Evolutionary conservation across 345 rosid genomes (phyloP).

Genomic region (Acer campestre): DNA sequence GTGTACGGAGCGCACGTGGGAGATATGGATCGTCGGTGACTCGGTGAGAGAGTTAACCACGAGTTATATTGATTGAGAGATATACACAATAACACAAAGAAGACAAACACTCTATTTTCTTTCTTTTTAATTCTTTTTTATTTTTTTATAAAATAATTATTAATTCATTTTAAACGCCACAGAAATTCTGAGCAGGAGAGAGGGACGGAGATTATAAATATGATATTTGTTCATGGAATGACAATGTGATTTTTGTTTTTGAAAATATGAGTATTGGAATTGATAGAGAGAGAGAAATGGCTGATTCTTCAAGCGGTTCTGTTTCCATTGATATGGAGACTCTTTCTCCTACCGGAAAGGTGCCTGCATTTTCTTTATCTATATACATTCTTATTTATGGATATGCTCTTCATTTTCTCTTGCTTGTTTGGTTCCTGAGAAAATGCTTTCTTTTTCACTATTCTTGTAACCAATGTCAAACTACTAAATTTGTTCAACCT

Average conservation of each 20-base stretch:
- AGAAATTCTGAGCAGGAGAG: slow-evolving; percentile 23
- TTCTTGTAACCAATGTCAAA: too few relatives aligned
- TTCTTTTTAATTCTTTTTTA: background rate
- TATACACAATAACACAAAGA: background rate
- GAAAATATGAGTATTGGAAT: slow-evolving; percentile 25
- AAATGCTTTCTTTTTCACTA: slow-evolving; percentile 15
- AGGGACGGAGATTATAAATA: slow-evolving; percentile 4
- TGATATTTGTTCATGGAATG: slow-evolving; percentile 9
- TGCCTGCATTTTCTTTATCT: slow-evolving; percentile 33
- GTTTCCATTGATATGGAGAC: slow-evolving; percentile 86
- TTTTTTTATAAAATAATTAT: too few relatives aligned
- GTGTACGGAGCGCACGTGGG: slow-evolving; percentile 43
- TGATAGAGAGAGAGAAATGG: slow-evolving; percentile 45
- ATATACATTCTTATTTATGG: background rate
- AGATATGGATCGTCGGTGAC: slow-evolving; percentile 77
- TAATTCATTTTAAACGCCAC: slow-evolving; percentile 12
- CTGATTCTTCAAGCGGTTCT: slow-evolving; percentile 90
- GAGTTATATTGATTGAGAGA: slow-evolving; percentile 19
- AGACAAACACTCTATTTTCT: too few relatives aligned
- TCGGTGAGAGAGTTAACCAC: slow-evolving; percentile 46
- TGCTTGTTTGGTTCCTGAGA: slow-evolving; percentile 34
- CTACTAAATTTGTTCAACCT: too few relatives aligned
- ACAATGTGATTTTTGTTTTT: slow-evolving; percentile 16
- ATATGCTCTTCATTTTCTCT: background rate
- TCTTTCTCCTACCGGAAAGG: slow-evolving; percentile 72